Conservation (phyloP, 306 rosid species). For the Trifolium fragiferum region DNA sequence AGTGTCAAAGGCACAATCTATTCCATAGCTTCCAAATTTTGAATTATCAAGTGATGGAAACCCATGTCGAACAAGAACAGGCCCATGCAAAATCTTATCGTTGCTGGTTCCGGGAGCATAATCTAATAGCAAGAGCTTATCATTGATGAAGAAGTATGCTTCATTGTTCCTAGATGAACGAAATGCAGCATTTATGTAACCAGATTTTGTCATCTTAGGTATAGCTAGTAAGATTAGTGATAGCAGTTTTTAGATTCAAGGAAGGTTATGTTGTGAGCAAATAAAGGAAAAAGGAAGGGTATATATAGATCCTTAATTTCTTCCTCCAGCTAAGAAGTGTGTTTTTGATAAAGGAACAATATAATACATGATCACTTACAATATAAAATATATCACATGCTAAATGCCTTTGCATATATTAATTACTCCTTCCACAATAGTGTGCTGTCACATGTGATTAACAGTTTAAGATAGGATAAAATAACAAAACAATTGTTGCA, state of each 20-base stretch:
- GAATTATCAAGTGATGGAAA: background rate
- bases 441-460: too few relatives aligned
- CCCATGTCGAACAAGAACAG: background rate
- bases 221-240: background rate
- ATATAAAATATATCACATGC: too few relatives aligned
- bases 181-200: background rate
- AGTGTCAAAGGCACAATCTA: background rate
- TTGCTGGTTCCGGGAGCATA: background rate
- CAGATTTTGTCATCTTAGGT: background rate
- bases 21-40: background rate
- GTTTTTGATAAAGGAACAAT: too few relatives aligned
- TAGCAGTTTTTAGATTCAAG: background rate
- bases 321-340: too few relatives aligned
- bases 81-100: background rate
- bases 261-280: background rate
- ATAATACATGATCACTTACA: too few relatives aligned
- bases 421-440: too few relatives aligned
- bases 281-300: background rate
- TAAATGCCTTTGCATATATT: too few relatives aligned
- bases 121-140: background rate
- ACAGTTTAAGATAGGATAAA: too few relatives aligned
- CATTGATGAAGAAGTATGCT: conserved; percentile 5
- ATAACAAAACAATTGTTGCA: too few relatives aligned
- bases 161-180: background rate
- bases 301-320: background rate